Conservation (phyloP, 75 land plant genomes). For the Azolla pinnata region DNA sequence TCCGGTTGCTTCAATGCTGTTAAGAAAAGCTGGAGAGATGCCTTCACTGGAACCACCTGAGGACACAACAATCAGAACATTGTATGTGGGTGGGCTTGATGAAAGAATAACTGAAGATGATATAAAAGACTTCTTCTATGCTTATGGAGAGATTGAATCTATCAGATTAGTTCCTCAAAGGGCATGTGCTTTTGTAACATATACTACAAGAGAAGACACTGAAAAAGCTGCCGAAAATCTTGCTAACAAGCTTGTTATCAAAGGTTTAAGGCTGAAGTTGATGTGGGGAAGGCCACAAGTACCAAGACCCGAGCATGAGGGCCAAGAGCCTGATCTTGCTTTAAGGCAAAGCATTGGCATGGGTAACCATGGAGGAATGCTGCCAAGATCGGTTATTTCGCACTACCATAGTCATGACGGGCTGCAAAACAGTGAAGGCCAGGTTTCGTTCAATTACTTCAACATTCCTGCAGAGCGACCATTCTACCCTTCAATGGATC, state of each 20-base stretch:
- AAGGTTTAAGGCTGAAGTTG: constrained; percentile 80
- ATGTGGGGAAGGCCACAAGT: constrained; percentile 93
- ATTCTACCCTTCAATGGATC: constrained; percentile 97
- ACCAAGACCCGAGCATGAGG: constrained; percentile 65
- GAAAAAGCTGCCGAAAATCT: constrained; percentile 96
- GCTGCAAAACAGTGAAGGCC: constrained; percentile 40
- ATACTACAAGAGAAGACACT: constrained; percentile 92
- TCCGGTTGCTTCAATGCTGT: constrained; percentile 87
- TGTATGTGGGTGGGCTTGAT: constrained; percentile 91
- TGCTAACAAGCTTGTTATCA: constrained; percentile 86
- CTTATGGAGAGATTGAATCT: constrained; percentile 93
- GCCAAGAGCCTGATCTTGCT: no score
- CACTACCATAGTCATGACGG: constrained; percentile 47
- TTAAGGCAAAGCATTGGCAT: constrained; percentile 33
- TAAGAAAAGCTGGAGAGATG: constrained; percentile 95
- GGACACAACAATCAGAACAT: constrained; percentile 72
- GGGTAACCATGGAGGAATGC: constrained; percentile 60
- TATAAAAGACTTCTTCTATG: constrained; percentile 76
- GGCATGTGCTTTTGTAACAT: constrained; percentile 93
- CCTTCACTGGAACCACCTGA: constrained; percentile 78
- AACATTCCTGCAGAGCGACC: constrained; percentile 62
- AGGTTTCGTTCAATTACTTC: constrained; percentile 46
- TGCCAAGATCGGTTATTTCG: constrained; percentile 85
- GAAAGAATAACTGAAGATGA: constrained; percentile 73
- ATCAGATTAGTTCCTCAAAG: constrained; percentile 63